Evolutionary conservation across 108 stramenopile species (phyloP).

Genomic region (Pelagomonas calceolata): DNA sequence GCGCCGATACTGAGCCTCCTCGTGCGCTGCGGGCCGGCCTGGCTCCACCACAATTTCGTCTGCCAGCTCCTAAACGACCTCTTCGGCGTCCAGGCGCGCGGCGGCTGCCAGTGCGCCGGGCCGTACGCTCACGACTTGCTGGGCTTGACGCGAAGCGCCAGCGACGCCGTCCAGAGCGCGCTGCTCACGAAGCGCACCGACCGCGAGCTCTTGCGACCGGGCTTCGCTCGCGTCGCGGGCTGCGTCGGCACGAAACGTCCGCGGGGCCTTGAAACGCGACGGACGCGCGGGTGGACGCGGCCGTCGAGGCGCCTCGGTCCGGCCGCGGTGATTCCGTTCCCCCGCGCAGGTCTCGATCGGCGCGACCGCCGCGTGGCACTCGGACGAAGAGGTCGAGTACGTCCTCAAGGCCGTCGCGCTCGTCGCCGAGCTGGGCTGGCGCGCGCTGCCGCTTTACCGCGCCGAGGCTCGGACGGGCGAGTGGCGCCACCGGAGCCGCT

Average conservation of each 20-base stretch:
- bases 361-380: constrained; percentile 24
- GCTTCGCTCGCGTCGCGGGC: too few species aligned
- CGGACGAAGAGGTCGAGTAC: constrained; percentile 32
- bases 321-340: too few species aligned
- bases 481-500: constrained; percentile 2
- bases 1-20: not conserved
- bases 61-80: constrained; percentile 42
- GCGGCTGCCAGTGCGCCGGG: constrained; percentile 35
- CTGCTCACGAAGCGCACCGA: constrained; percentile 20
- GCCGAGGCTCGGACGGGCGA: constrained; percentile 30
- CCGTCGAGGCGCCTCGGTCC: too few species aligned
- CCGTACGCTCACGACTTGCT: constrained; percentile 20
- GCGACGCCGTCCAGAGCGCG: constrained; percentile 20
- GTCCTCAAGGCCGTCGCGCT: constrained; percentile 35
- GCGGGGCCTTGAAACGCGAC: too few species aligned
- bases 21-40: not conserved
- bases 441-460: constrained; percentile 37
- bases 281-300: too few species aligned
- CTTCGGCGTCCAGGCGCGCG: constrained; percentile 28
- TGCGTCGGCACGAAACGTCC: too few species aligned
- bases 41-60: constrained; percentile 3
- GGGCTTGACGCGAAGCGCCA: not conserved
- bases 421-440: constrained; percentile 33
- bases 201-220: constrained; percentile 13
- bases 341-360: constrained; percentile 5